These are phyloP conservation scores for Botrytis fragariae DNA, from an alignment of 2,329 filamentous ascomycete genomes.

Conservation along the genomic window DNA sequence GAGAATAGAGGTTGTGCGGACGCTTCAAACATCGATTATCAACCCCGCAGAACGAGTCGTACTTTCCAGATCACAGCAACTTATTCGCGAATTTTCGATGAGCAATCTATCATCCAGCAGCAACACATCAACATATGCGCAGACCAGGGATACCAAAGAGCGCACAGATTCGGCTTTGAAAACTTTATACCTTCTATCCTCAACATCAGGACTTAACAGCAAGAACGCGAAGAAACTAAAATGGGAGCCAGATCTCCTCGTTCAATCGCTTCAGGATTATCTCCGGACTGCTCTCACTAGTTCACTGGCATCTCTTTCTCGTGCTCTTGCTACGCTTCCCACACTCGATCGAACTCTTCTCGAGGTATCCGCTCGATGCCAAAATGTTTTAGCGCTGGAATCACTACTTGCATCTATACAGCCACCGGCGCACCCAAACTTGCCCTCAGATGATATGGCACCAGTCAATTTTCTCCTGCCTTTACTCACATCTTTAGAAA, in stretches of 20 bases:
- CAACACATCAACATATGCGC: constrained; percentile 55
- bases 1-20: constrained; percentile 67
- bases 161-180: constrained; percentile 71
- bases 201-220: constrained; percentile 50
- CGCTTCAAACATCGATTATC: constrained; percentile 67
- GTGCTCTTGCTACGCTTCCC: constrained; percentile 76
- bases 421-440: constrained; percentile 65
- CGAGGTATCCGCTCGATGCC: constrained; percentile 80
- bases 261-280: constrained; percentile 76
- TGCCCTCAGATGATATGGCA: constrained; percentile 41
- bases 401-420: constrained; percentile 68
- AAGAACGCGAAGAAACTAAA: constrained; percentile 43
- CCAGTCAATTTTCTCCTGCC: constrained; percentile 62
- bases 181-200: constrained; percentile 79
- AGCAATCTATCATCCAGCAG: constrained; percentile 51
- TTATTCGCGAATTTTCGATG: constrained; percentile 81
- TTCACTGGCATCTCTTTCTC: constrained; percentile 69
- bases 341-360: constrained; percentile 76
- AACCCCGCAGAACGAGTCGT: constrained; percentile 71
- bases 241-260: constrained; percentile 63
- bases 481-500: constrained; percentile 77
- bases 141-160: constrained; percentile 71
- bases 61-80: constrained; percentile 70
- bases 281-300: constrained; percentile 77
- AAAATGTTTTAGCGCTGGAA: constrained; percentile 88